Percentiles rank a stretch among this genome's conserved stretches.
Conservation (phyloP, 306 rosid genomes). For the Quercus parvula region DNA sequence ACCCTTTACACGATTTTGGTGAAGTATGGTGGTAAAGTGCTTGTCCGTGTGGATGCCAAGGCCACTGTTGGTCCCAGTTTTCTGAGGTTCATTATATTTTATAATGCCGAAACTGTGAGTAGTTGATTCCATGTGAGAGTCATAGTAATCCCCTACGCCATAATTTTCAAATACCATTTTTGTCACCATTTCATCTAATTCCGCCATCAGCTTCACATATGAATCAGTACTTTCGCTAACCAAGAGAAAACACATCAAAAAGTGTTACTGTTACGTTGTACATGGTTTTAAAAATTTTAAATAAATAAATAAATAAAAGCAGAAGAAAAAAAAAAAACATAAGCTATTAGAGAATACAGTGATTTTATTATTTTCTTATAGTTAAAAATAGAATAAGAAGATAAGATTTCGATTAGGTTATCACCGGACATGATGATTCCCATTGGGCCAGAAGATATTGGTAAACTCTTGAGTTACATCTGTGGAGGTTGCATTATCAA, state of each 20-base stretch:
- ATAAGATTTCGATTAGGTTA: background rate
- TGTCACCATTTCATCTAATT: slow-evolving; percentile 15
- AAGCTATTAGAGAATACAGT: background rate
- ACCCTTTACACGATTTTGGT: slow-evolving; percentile 19
- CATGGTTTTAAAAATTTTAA: too few species aligned
- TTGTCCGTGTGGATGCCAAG: slow-evolving; percentile 5
- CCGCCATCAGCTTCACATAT: slow-evolving; percentile 8
- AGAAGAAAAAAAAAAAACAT: background rate
- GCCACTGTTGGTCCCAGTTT: background rate
- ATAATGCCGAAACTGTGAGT: background rate
- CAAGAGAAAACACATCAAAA: background rate
- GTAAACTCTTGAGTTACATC: background rate
- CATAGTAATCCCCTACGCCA: background rate
- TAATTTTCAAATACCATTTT: slow-evolving; percentile 21
- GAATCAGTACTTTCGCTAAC: background rate
- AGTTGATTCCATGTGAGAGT: background rate
- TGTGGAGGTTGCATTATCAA: slow-evolving; percentile 8
- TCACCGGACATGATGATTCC: slow-evolving; percentile 4
- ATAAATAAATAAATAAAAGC: too few species aligned
- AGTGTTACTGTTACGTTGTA: background rate
- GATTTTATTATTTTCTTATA: too few species aligned
- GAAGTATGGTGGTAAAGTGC: slow-evolving; percentile 11
- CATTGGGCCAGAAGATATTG: slow-evolving; percentile 19
- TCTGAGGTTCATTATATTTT: background rate
- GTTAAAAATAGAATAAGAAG: too few species aligned